Base-by-base conservation (phyloP, 805 yeast species). In the Myxozyma nipponensis region DNA sequence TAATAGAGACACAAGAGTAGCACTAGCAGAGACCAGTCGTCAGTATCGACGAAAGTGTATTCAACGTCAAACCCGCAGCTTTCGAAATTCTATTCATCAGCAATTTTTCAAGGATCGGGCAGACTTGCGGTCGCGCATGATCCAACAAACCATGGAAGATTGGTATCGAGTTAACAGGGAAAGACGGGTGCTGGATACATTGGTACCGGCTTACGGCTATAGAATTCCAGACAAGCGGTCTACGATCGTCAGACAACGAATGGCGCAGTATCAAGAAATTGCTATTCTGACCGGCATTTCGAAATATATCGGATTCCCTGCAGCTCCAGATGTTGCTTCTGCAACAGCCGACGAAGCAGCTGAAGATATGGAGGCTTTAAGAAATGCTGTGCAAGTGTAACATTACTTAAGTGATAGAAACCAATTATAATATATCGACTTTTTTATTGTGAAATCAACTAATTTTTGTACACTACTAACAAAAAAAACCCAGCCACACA, bases 141-240 rank as follows among this genome's bases (percentile, higher is more conserved):
- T 91, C 42, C 74, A 78, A 52, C 75, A 79, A 5, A 85, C 95
- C 3, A 90, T 97, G 4, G 78, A 84, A 37, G 76, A 80, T 56
- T 93, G 98, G 98, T 91, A 91, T 71, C 83, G 85, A 58, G 85
- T 90, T 62, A 90, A 89, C 68, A 81, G 83, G 62, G 98, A 93
- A 66, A 76, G 97, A 61, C 76, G 95, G 56, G 81, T 81, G 40
- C 76, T 87, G 79, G 96, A 88, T 65, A 77, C 78, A 56, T 61
- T 80, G 44, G 70, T 72, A 44, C 74, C 83, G 39, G 72, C 76
- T 54, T 69, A 69, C 63, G 61, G 71, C 48, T 68, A 71, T 68
- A 62, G 67, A 57, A 63, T 75, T 41, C 72, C 78, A 47, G 62
- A 69, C 57, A 56, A 68, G 61, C 60, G 70, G 63, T 59, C 76